phyloP scores from a whole-genome alignment of 148 eudicot species.

The Amaranthus hypochondriacus region DNA sequence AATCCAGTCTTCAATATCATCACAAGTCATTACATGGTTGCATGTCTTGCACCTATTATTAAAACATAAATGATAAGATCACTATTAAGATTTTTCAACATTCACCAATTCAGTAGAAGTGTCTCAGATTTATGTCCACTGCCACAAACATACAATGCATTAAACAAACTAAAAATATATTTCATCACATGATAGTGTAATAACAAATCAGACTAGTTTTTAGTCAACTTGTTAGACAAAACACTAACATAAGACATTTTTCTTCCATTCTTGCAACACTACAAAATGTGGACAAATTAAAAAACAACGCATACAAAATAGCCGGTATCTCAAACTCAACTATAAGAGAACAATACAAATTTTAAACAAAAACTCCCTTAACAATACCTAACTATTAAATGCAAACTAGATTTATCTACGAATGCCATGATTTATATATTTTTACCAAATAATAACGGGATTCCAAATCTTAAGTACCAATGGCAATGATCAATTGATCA shows the following conservation, averaged over 20 bases:
- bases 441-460: too few species aligned
- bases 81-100: background rate
- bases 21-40: slow-evolving; percentile 65
- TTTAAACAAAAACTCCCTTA: too few species aligned
- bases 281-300: background rate
- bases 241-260: background rate
- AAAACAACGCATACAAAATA: background rate
- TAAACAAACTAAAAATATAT: background rate
- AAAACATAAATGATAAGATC: background rate
- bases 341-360: background rate
- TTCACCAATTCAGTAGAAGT: too few species aligned
- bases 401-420: too few species aligned
- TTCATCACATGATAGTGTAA: background rate
- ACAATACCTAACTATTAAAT: too few species aligned
- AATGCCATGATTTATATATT: too few species aligned
- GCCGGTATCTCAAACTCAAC: background rate
- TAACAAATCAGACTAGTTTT: background rate
- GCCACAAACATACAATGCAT: background rate
- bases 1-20: slow-evolving; percentile 84
- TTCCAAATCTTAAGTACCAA: too few species aligned
- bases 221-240: background rate
- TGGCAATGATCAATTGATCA: background rate
- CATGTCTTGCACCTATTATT: slow-evolving; percentile 75
- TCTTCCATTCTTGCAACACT: too few species aligned
- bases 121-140: background rate